Base-by-base conservation (phyloP, 78 protist species). In the Salpingoeca rosetta region DNA sequence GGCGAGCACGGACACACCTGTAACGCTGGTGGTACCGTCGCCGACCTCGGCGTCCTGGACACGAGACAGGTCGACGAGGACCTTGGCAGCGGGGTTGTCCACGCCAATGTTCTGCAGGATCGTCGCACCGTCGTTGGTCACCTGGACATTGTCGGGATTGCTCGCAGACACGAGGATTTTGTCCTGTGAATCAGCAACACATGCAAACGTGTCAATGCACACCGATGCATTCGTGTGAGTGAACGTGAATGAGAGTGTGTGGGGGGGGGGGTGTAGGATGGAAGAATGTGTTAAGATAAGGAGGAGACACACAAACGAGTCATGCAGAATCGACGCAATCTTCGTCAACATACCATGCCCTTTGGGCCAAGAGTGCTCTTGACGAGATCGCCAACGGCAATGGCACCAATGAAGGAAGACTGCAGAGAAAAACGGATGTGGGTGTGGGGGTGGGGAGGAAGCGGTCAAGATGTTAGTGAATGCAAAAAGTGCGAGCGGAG, bases 51-150 rank as follows among this genome's bases (percentile, higher is more conserved):
- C 97, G 57, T 98, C 99, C 85, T 97, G 99, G 0, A 94, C 88
- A 78, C 93, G 95, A 27, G 97, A 90, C 80, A 98, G 91, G 76
- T 96, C 95, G 7, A 95, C 95, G 75, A 97, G 91, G 74, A 94
- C 92, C 86, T 95, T 95, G 28, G 98, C 98, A 1, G 98, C 99
- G 28, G 99, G 97, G 90, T 96, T 96, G 90, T 97, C 98, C 37
- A 97, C 72, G 75, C 81, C 84, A 38, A 97, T 88, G 40, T 83
- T 73, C 91, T 94, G 95, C 76, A 98, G 89, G 42, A 98, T 98
- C 38, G 99, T 98, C 28, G 99, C 99, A 42, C 99, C 99, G 86
- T 98, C 99, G 91, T 98, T 98, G 28, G 99, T 98, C 37, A 98
- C 93, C 38, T 90, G 76, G 35, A 92, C 41, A 0, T 43, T 22